Evolutionary conservation across 495 filamentous ascomycete species (phyloP), one percentile per base, ranked within the genome.

Genomic region (Xylaria longipes): DNA sequence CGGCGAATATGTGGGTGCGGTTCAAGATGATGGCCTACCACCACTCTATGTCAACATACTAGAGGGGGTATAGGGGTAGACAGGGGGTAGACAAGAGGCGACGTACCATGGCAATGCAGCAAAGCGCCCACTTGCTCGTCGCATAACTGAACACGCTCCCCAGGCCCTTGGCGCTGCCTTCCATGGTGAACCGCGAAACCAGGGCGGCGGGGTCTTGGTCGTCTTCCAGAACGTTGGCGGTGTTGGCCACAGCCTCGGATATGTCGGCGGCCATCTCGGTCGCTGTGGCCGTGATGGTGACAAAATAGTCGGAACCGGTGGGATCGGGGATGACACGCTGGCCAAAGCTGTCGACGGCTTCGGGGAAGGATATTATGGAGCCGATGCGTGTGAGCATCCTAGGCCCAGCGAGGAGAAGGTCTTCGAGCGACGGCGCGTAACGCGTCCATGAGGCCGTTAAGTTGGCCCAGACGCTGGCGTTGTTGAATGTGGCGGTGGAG

Each of bases 111-210:
- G 91, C 86, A 68, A 99, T 88, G 78, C 94, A 97, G 63, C 88
- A 87, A 62, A 99, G 81, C 5, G 96, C 95, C 97, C 97, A 99
- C 72, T 93, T 93, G 79, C 94, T 97, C 0, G 94, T 97, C 50
- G 95, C 83, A 78, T 98, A 99, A 56, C 90, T 91, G 78, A 98
- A 97, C 39, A 99, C 88, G 45, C 94, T 94, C 11, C 93, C 92
- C n/a, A 98, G 81, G 20, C 91, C 84, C 69, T 80, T 80, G 9
- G 83, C 80, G 6, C 86, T 81, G 11, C 86, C 81, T 66, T 88
- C 86, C 75, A 86, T 74, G 11, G 86, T 84, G 72, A 88, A 84
- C 50, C 81, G 80, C 27, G 85, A 83, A 57, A 81, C 75, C 48
- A 85, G 72, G 27, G 81, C 79, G 25, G 79, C 71, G 22, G 83